Conservation (phyloP, 164 flowering plant species). For the Akebia trifoliata region DNA sequence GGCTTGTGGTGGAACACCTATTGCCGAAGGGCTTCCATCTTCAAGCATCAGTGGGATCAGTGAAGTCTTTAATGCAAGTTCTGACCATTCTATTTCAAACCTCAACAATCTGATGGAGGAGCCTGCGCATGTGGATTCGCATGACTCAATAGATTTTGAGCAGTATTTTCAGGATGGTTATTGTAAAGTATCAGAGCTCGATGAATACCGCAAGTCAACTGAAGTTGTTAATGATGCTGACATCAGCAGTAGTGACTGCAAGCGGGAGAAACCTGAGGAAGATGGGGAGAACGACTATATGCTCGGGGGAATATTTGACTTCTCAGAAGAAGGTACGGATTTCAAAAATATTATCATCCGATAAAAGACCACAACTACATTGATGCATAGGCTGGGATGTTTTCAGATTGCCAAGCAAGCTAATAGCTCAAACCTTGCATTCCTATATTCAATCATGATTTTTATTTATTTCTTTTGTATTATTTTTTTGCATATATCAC, state of each 20-base stretch:
- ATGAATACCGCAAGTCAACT: constrained; percentile 32
- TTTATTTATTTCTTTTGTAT: not conserved
- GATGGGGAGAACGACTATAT: constrained; percentile 67
- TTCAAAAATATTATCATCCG: no score
- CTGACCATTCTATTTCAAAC: constrained; percentile 41
- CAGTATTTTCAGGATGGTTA: constrained; percentile 49
- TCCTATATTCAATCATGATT: no score
- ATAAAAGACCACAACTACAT: no score
- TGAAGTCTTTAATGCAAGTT: constrained; percentile 38
- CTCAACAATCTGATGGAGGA: constrained; percentile 43
- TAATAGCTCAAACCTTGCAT: no score
- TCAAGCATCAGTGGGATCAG: constrained; percentile 30
- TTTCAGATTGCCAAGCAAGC: no score
- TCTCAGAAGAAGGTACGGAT: constrained; percentile 66
- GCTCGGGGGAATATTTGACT: constrained; percentile 73
- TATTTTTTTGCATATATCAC: no score
- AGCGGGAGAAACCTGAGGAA: constrained; percentile 58
- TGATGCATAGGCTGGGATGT: no score
- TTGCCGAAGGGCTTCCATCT: constrained; percentile 30
- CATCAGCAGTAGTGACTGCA: constrained; percentile 47
- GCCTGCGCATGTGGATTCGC: constrained; percentile 15
- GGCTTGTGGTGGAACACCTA: constrained; percentile 23
- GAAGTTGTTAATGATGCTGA: constrained; percentile 45
- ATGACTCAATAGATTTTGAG: constrained; percentile 36
- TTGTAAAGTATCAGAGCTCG: constrained; percentile 43